These are phyloP conservation scores for Penstemon newberryi DNA, from an alignment of 257 asterid species.

Conservation along the genomic window DNA sequence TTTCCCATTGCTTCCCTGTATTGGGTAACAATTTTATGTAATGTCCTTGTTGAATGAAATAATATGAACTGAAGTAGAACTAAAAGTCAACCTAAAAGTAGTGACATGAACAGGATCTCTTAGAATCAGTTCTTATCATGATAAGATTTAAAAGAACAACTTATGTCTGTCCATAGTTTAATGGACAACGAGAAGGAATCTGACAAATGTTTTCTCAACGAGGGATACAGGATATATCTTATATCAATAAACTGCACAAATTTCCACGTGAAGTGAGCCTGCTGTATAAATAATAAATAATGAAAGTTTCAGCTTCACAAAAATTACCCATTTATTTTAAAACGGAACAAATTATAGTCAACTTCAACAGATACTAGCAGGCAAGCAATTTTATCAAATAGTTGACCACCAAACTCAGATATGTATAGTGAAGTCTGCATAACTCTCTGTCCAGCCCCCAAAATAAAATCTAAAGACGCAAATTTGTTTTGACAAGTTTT, in stretches of 20 bases:
- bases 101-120: not conserved
- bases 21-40: slow-evolving; percentile 5
- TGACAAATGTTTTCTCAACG: not conserved
- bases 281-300: not conserved
- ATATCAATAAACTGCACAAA: too few relatives aligned
- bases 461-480: too few relatives aligned
- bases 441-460: too few relatives aligned
- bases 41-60: not conserved
- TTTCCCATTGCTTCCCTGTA: slow-evolving; percentile 88
- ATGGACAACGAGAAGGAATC: not conserved
- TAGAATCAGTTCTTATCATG: not conserved
- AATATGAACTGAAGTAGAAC: not conserved
- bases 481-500: too few relatives aligned
- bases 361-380: not conserved
- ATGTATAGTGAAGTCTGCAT: too few relatives aligned
- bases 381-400: not conserved
- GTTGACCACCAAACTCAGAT: not conserved
- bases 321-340: not conserved
- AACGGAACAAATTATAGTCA: slow-evolving; percentile 4
- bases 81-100: not conserved
- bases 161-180: slow-evolving; percentile 6
- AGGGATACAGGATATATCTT: too few relatives aligned
- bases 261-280: too few relatives aligned
- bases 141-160: not conserved
- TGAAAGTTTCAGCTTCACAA: not conserved